A percentile compares a stretch with the other conserved stretches of the same genome.
phyloP scores from a whole-genome alignment of 352 stramenopile genomes.

The Phytophthora megakarya region DNA sequence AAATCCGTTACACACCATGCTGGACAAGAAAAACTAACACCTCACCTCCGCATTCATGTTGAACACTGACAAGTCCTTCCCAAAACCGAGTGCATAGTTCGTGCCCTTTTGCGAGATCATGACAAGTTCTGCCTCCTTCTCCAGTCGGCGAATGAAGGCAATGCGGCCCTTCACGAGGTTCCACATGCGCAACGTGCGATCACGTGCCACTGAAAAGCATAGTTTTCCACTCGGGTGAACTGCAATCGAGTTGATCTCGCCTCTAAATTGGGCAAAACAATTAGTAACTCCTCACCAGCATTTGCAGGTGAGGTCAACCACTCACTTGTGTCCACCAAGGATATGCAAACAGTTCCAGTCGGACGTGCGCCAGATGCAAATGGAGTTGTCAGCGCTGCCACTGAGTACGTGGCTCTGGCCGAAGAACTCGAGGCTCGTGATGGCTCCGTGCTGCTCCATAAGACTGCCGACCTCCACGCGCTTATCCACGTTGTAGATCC shows the following conservation, averaged over 20 bases:
- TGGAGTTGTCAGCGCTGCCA: conserved; percentile 86
- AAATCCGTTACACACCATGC: background rate
- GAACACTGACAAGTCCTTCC: conserved; percentile 78
- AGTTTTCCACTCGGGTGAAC: conserved; percentile 90
- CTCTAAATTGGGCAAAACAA: conserved; percentile 41
- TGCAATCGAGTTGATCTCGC: conserved; percentile 81
- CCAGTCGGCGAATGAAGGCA: conserved; percentile 86
- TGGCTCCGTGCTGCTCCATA: conserved; percentile 87
- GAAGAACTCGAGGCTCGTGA: conserved; percentile 89
- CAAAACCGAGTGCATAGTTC: conserved; percentile 75
- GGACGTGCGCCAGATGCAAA: conserved; percentile 90
- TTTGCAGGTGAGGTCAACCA: background rate
- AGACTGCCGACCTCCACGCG: conserved; percentile 85
- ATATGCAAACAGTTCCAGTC: conserved; percentile 92
- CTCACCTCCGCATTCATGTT: conserved; percentile 77
- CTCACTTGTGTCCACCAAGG: conserved; percentile 86
- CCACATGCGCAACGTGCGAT: conserved; percentile 90
- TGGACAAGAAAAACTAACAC: background rate
- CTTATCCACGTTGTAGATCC: conserved; percentile 90
- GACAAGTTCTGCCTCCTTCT: conserved; percentile 79
- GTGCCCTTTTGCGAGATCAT: conserved; percentile 78
- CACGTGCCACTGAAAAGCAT: conserved; percentile 82
- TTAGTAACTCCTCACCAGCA: background rate
- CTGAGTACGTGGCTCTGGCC: conserved; percentile 88
- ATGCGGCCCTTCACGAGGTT: conserved; percentile 90